Evolutionary conservation across 208 protist genomes (phyloP).

Genomic region (Leishmania amazonensis): DNA sequence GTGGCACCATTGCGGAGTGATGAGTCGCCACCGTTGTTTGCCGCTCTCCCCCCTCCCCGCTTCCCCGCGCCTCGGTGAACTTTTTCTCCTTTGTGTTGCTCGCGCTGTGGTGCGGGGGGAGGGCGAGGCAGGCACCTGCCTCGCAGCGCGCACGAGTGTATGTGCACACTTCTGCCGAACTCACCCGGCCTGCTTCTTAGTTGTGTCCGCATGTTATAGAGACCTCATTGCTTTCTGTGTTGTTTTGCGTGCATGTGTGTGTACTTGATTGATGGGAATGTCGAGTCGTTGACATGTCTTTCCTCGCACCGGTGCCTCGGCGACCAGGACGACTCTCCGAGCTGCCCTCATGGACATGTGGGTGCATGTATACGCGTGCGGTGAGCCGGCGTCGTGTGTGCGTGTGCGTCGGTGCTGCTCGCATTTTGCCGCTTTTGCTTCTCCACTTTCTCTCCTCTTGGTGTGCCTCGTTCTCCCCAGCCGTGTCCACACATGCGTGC

Average conservation of each 20-base stretch:
- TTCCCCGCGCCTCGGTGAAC: not conserved
- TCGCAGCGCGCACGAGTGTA: not conserved
- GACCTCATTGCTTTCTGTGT: not conserved
- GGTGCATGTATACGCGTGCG: not conserved
- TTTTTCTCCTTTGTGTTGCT: not conserved
- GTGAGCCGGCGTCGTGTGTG: not conserved
- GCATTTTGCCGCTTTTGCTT: too few species aligned
- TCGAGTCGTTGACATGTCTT: not conserved
- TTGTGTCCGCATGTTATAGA: not conserved
- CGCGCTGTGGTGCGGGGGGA: not conserved
- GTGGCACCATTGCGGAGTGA: not conserved
- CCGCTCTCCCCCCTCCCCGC: too few species aligned
- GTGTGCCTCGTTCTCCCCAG: not conserved
- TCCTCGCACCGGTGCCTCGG: not conserved
- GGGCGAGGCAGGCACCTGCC: not conserved
- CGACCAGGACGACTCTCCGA: not conserved
- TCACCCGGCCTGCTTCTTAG: not conserved
- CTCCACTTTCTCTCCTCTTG: too few species aligned
- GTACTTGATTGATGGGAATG: not conserved
- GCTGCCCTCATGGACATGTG: not conserved
- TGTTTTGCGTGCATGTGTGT: not conserved
- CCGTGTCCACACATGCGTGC: not conserved
- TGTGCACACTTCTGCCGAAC: not conserved
- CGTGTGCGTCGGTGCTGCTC: not conserved
- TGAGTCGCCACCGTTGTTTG: not conserved